phyloP scores from a whole-genome alignment of 139 green algal genomes.

The Trebouxia sp. region DNA sequence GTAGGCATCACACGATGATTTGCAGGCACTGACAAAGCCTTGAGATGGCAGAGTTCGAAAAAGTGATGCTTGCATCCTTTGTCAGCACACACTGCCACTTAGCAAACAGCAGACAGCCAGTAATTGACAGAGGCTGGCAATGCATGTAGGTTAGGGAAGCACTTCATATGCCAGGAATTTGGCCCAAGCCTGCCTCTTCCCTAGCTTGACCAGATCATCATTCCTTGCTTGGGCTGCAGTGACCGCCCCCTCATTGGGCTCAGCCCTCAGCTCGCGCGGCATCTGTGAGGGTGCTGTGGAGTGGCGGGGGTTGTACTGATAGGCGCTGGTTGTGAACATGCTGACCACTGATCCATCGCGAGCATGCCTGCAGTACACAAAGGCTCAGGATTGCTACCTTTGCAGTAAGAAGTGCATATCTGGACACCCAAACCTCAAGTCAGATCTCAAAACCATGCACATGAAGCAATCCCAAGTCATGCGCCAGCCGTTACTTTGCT shows the following conservation, averaged over 20 bases:
- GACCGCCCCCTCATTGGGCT: background rate
- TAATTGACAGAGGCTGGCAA: background rate
- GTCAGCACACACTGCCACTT: too few species aligned
- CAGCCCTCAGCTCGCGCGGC: background rate
- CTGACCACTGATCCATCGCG: constrained; percentile 20
- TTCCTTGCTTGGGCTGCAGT: background rate
- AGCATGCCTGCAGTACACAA: background rate
- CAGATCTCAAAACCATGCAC: too few species aligned
- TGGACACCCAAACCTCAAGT: too few species aligned
- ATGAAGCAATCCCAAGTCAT: too few species aligned
- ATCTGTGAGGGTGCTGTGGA: constrained; percentile 8
- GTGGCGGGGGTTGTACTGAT: constrained; percentile 21
- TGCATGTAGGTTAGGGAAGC: background rate
- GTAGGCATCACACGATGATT: too few species aligned
- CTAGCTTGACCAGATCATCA: constrained; percentile 44
- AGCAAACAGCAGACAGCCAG: too few species aligned
- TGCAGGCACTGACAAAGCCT: too few species aligned
- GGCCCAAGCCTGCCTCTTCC: constrained; percentile 50
- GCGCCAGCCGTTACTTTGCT: too few species aligned
- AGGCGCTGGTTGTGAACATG: constrained; percentile 20
- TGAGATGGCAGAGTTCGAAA: too few species aligned
- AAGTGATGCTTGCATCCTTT: too few species aligned
- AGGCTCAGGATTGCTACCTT: too few species aligned
- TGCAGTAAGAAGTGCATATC: too few species aligned
- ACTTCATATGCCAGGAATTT: constrained; percentile 61